Conservation (phyloP, 148 eudicot genomes). For the Rhododendron ferrugineum region DNA sequence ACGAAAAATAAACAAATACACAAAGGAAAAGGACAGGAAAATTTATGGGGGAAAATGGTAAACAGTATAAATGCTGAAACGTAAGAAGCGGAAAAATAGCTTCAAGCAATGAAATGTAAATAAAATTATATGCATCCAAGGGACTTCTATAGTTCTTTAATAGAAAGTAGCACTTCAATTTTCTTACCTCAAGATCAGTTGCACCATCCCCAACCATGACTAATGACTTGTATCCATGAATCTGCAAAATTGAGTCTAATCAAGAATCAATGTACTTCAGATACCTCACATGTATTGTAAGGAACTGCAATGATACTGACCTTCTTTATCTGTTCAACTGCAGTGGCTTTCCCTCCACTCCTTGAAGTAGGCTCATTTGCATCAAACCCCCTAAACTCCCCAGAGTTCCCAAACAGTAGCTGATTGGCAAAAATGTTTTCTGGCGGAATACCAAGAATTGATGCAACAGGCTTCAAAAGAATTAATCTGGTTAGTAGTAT, state of each 20-base stretch:
- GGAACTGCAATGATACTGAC: constrained; percentile 27
- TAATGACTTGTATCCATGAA: constrained; percentile 62
- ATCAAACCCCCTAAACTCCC: constrained; percentile 78
- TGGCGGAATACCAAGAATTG: constrained; percentile 68
- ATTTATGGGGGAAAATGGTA: background rate
- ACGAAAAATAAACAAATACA: background rate
- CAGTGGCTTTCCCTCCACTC: constrained; percentile 92
- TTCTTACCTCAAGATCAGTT: constrained; percentile 92
- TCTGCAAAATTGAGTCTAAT: constrained; percentile 34
- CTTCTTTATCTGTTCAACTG: constrained; percentile 81
- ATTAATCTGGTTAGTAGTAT: constrained; percentile 9
- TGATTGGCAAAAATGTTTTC: constrained; percentile 85
- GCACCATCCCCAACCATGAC: constrained; percentile 99
- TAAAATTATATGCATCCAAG: no score
- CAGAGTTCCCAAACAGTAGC: constrained; percentile 61
- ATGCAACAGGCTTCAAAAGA: constrained; percentile 76
- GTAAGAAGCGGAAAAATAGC: background rate
- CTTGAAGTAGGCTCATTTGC: constrained; percentile 86
- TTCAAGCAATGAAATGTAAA: background rate
- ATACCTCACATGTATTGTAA: background rate
- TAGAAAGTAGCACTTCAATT: background rate
- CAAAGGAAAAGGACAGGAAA: background rate
- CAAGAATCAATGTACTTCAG: constrained; percentile 2
- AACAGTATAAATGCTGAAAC: background rate
- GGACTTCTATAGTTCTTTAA: background rate